Conservation (phyloP, 2,329 filamentous ascomycete species). For the Kalmusia sp. region DNA sequence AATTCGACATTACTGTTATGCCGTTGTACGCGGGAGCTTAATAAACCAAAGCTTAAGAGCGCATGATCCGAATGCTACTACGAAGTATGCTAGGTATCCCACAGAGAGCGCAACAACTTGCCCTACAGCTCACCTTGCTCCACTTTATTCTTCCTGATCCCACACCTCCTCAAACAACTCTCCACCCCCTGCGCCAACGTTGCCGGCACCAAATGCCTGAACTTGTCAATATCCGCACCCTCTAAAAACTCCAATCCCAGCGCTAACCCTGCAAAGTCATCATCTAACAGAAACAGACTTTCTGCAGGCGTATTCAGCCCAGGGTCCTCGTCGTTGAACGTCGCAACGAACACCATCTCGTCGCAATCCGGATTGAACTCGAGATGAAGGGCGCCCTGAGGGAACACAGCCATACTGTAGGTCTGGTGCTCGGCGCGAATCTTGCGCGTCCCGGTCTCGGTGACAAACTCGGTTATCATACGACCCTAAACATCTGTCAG, state of each 20-base stretch:
- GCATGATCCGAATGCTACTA: too few species aligned
- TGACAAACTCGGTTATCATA: slow-evolving; percentile 60
- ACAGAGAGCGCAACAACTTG: too few species aligned
- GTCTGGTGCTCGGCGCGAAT: slow-evolving; percentile 47
- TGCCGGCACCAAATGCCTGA: slow-evolving; percentile 35
- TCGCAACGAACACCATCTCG: slow-evolving; percentile 55
- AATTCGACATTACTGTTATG: too few species aligned
- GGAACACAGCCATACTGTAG: slow-evolving; percentile 62
- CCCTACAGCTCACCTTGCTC: background rate
- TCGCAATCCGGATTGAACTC: slow-evolving; percentile 65
- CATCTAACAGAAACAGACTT: slow-evolving; percentile 57
- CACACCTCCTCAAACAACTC: slow-evolving; percentile 12
- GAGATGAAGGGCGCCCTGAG: slow-evolving; percentile 62
- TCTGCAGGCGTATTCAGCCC: slow-evolving; percentile 61
- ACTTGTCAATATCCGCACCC: slow-evolving; percentile 56
- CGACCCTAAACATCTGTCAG: slow-evolving; percentile 43
- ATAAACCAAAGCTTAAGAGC: too few species aligned
- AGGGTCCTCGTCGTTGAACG: slow-evolving; percentile 60
- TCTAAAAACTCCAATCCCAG: slow-evolving; percentile 54
- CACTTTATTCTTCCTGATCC: slow-evolving; percentile 11
- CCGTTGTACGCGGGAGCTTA: too few species aligned
- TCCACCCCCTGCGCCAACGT: slow-evolving; percentile 14
- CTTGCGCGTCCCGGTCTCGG: slow-evolving; percentile 47
- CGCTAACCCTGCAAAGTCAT: slow-evolving; percentile 56
- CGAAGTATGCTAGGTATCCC: too few species aligned